Base-by-base conservation (phyloP, 768 basidiomycete genomes). In the Tephrocybe sp. region DNA sequence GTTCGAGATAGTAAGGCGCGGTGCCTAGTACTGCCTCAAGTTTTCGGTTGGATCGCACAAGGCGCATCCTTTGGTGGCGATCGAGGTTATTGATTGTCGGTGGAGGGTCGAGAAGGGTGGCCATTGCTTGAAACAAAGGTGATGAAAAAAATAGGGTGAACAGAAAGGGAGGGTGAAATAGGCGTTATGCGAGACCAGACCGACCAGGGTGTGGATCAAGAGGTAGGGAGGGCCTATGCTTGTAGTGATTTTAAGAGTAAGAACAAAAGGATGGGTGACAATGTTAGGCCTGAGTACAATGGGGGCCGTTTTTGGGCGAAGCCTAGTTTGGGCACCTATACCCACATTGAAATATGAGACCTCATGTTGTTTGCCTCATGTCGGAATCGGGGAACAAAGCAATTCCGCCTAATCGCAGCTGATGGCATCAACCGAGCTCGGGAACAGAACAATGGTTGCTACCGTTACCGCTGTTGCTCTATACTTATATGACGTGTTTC, bases 11-110 rank as follows among this genome's bases (percentile, higher is more conserved):
- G 26, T 64, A 58, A 0, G 74, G 74, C 0, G 71, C 70, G 6
- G 69, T 61, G 1, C 84, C 83, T 4, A 85, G 66, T 3, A 86
- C 60, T 13, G 76, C 73, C 9, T 72, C 73, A 22, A 86, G 73
- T 62, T 84, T 86, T 53, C 75, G 72, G 9, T 80, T 77, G 0
- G 82, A 78, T 36, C 78, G 78, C 34, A 84, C 66, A n/a, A 85
- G 75, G 34, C 77, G 78, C 4, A 70, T 55, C 5, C 82, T 78
- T 32, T 83, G 73, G 9, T 71, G 57, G 0, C 61, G 61, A 16
- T 73, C 69, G 26, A 81, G 73, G 5, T 65, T 67, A 65, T 82
- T 82, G 21, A 70, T 64, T 8, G 81, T 83, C 0, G 79, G 72
- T 5, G 82, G 80, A 16, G 64, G 64, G n/a, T 37, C 13, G 25